Base-by-base conservation (phyloP, 2,329 filamentous ascomycete genomes). In the Alternaria sp. region DNA sequence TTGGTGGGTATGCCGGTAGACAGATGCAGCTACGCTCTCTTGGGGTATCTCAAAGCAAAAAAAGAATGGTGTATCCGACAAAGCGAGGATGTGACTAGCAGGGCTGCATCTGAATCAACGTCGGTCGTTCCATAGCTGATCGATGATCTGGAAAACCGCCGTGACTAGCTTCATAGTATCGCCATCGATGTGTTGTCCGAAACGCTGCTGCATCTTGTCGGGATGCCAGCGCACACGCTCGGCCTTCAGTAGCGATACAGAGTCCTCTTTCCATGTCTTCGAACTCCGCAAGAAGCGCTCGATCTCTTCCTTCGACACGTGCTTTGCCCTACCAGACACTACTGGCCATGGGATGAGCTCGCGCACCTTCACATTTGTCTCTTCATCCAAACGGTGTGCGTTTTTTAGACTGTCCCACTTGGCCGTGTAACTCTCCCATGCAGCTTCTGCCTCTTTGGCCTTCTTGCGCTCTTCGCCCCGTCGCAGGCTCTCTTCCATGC, bases 171-270 rank as follows among this genome's bases (percentile, higher is more conserved):
- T 87, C 84, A 96, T 88, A 3, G 91, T 86, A 3, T 84, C 84
- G 24, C 87, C 83, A 46, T 93, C 89, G 48, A 96, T 86, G 13
- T 83, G 82, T 58, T 86, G 80, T 3, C 92, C 91, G 60, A 96
- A 88, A 52, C 88, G 86, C 79, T 97, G 95, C 81, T 97, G 92
- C 55, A 98, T 90, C 82, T 98, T 99, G 79, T 99, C 95, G 4
- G 95, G 95, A 80, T 99, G 95, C 95, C 95, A 99, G 14, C 93
- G 85, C 17, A 98, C 88, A 51, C 95, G 87, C 80, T 99, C 95
- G 5, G 87, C 81, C 78, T 96, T 97, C 51, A 98, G 81, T 5
- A 84, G 75, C 42, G 83, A 80, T 13, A 78, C 53, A 21, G 85
- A 54, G 56, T 81, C 78, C 5, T 72, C 65, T 17, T 63, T 67